Evolutionary conservation across 495 filamentous ascomycete genomes (phyloP), one percentile per base, ranked within the genome.

Genomic region (Neurospora pannonica): DNA sequence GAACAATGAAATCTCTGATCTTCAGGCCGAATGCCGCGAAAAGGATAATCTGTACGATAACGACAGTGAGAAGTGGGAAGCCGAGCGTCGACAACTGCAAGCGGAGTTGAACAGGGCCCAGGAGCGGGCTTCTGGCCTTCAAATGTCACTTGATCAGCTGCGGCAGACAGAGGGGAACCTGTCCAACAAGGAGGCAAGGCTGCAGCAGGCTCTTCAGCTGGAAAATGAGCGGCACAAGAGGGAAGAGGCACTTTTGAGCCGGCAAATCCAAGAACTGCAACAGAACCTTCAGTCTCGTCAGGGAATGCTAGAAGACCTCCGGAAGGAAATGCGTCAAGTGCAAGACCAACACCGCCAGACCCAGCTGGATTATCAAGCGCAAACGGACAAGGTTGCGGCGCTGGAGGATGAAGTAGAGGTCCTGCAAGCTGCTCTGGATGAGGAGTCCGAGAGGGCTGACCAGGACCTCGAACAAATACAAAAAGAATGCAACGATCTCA

Each of bases 371-470:
- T 88, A 90, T 80, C 86, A 88, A 71, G 81, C 84, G 2, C 83
- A 94, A 38, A 84, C 85, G 54, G 90, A 93, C 69, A 94, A 91
- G 76, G 83, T 92, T 10, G 88, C 92, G 75, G 89, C 86, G n/a
- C 79, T 97, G 19, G 92, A 95, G 78, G 93, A 95, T 75, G 93
- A 97, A 78, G 85, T 95, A 13, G 89, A 94, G 70, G 88, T 95
- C 42, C 82, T 95, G 38, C 92, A 94, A 78, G 86, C 87, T 24
- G 91, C 87, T 71, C 81, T 94, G 60, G 92, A 94, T 74, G 93
- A 96, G 74, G 93, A 93, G 74, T 81, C 80, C 40, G 93, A 95
- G 73, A 93, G 92, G 46, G 89, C 88, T 19, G 89, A 89, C 9
- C 82, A 87, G 19, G 88, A 90, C 70, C 77, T 89, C 37, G 72